Evolutionary conservation across 371 early-diverging fungal genomes (phyloP), one percentile per base, ranked within the genome.

Genomic region (Actinomucor elegans): DNA sequence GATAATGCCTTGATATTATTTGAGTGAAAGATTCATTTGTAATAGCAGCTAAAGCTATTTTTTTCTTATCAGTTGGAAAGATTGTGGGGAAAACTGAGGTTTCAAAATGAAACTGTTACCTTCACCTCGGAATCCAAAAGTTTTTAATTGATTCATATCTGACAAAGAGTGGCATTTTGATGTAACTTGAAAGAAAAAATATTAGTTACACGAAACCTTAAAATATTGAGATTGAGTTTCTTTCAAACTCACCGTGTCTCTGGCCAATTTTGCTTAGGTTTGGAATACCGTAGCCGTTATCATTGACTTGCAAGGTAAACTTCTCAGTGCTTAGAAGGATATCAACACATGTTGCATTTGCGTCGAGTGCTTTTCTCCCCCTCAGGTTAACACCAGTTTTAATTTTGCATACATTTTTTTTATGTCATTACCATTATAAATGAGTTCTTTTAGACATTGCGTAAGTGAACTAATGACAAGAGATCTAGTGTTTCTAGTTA

Each of bases 81-180:
- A n/a, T n/a, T n/a, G n/a, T n/a, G n/a, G n/a, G n/a, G n/a, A n/a
- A n/a, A n/a, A n/a, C n/a, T n/a, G n/a, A n/a, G n/a, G n/a, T n/a
- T n/a, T n/a, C n/a, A n/a, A n/a, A n/a, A n/a, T 26, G 5, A 18
- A 42, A 10, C 15, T 34, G 3, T 48, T 40, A 85, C 87, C 87
- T 84, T 87, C 85, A 2, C 90, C 90, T 3, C 87, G 77, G 47
- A 81, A 89, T n/a, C 90, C 90, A 69, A 78, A 85, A 1, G 86
- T 77, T 6, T 53, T 52, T 12, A 75, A 54, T 4, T 62, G 52
- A 10, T 72, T 55, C 1, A 80, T 56, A 48, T 83, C 84, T 17
- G 61, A 35, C 0, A 78, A 36, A 1, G 65, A 59, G 20, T 69
- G 70, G 36, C 75, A 75, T 53, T 84, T 85, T 8, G 88, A 83